Conservation (phyloP, 768 basidiomycete species). For the Lenzites betulinus region DNA sequence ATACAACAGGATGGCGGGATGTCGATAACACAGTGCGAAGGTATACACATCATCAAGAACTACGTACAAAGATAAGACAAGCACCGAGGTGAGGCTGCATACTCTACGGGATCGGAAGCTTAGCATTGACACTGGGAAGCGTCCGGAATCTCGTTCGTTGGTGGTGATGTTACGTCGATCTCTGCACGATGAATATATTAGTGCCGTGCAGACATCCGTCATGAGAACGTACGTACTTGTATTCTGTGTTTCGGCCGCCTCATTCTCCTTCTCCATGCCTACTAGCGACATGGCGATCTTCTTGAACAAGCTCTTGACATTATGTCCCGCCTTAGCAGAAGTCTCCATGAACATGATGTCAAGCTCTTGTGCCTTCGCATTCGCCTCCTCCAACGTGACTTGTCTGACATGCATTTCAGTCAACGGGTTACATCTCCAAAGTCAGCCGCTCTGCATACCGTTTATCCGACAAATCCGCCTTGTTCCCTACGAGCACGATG, state of each 20-base stretch:
- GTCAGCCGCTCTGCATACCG: conserved; percentile 55
- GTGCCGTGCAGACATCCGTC: background rate
- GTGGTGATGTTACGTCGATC: conserved; percentile 86
- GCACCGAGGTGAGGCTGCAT: conserved; percentile 10
- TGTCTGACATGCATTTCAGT: conserved; percentile 57
- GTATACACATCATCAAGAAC: conserved; percentile 12
- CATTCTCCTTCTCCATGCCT: conserved; percentile 87
- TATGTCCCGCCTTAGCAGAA: conserved; percentile 98
- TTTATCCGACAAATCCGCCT: conserved; percentile 98
- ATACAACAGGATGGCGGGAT: conserved; percentile 14
- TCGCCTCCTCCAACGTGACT: conserved; percentile 98
- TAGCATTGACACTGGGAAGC: conserved; percentile 86
- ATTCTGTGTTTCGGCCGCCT: conserved; percentile 48
- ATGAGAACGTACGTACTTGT: conserved; percentile 39
- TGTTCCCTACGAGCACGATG: conserved; percentile 97
- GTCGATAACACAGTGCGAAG: conserved; percentile 12
- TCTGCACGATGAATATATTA: conserved; percentile 47
- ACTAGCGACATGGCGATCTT: conserved; percentile 99
- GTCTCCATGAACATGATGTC: conserved; percentile 99
- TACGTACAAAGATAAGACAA: conserved; percentile 17
- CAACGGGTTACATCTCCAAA: background rate
- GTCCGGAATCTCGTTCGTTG: conserved; percentile 72
- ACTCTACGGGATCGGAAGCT: conserved; percentile 26
- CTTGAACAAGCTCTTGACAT: conserved; percentile 98
- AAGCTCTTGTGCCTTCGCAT: conserved; percentile 84